Conservation (phyloP, 768 basidiomycete species). For the Candolleomyces eurysporus region DNA sequence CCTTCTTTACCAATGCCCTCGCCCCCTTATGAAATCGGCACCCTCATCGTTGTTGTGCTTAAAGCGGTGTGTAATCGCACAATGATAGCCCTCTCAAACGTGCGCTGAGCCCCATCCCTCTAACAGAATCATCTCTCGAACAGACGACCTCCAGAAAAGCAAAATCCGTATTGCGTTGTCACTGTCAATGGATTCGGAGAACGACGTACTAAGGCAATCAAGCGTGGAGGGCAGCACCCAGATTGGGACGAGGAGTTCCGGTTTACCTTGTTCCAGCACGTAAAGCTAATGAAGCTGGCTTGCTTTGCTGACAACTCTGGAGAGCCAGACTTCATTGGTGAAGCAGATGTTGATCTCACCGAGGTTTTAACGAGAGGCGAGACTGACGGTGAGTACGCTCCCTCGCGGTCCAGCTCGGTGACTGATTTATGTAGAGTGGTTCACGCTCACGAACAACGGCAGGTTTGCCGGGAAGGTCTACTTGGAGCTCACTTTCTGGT, state of each 20-base stretch:
- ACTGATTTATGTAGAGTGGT: constrained; percentile 72
- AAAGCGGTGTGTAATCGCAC: constrained; percentile 71
- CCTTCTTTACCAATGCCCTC: constrained; percentile 45
- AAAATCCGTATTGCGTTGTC: constrained; percentile 92
- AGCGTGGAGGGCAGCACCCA: constrained; percentile 96
- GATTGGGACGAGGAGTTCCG: constrained; percentile 99
- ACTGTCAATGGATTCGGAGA: constrained; percentile 61
- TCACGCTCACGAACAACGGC: constrained; percentile 84
- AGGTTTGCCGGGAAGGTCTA: constrained; percentile 96
- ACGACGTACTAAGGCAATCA: constrained; percentile 88
- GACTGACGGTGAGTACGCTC: constrained; percentile 75
- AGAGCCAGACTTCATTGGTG: constrained; percentile 96
- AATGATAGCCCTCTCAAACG: no score
- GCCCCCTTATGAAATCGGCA: constrained; percentile 78
- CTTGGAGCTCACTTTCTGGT: constrained; percentile 96
- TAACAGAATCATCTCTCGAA: constrained; percentile 83
- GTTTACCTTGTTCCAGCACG: constrained; percentile 86
- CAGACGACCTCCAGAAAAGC: constrained; percentile 92
- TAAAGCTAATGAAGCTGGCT: constrained; percentile 71
- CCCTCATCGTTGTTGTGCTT: constrained; percentile 88
- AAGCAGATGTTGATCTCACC: constrained; percentile 81
- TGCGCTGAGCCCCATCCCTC: no score
- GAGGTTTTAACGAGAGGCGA: constrained; percentile 93
- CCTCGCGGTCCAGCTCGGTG: neutral
- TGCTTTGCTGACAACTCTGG: constrained; percentile 95